These are phyloP conservation scores for Lunasporangiospora selenospora DNA, from an alignment of 192 early-diverging fungal species.

Conservation along the genomic window DNA sequence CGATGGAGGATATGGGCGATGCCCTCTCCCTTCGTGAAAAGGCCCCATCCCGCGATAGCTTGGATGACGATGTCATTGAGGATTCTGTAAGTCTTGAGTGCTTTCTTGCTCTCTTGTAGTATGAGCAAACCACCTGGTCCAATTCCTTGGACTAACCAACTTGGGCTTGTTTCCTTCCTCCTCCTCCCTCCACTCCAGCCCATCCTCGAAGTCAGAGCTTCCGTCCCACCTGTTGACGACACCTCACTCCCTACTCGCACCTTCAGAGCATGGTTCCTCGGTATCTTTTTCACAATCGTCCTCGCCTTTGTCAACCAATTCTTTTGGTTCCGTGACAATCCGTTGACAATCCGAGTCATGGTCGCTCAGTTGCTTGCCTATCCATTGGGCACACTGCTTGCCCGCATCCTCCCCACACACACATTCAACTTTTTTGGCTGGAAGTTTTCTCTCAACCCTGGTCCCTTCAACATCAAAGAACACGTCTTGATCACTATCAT, in stretches of 20 bases:
- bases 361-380: slow-evolving; percentile 80
- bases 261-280: slow-evolving; percentile 77
- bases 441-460: slow-evolving; percentile 71
- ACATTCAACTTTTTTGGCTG: slow-evolving; percentile 58
- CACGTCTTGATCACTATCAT: slow-evolving; percentile 85
- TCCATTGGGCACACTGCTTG: slow-evolving; percentile 74
- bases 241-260: slow-evolving; percentile 70
- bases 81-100: slow-evolving; percentile 49
- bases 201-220: slow-evolving; percentile 74
- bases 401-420: slow-evolving; percentile 61
- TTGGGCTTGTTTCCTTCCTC: neutral
- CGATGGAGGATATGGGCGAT: slow-evolving; percentile 13
- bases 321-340: slow-evolving; percentile 88
- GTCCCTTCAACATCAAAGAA: slow-evolving; percentile 90
- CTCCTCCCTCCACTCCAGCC: slow-evolving; percentile 49
- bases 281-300: slow-evolving; percentile 67
- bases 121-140: too few relatives aligned
- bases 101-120: too few relatives aligned
- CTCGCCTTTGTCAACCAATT: slow-evolving; percentile 81
- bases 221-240: slow-evolving; percentile 76
- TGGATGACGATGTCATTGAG: slow-evolving; percentile 35
- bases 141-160: too few relatives aligned
- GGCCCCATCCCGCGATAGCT: slow-evolving; percentile 11
- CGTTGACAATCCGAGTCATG: slow-evolving; percentile 69
- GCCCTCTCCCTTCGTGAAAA: slow-evolving; percentile 22